Percentiles rank a stretch among this genome's conserved stretches.
Evolutionary conservation across 1,284 basidiomycete genomes (phyloP).

Genomic region (Ustilago shanxiensis): DNA sequence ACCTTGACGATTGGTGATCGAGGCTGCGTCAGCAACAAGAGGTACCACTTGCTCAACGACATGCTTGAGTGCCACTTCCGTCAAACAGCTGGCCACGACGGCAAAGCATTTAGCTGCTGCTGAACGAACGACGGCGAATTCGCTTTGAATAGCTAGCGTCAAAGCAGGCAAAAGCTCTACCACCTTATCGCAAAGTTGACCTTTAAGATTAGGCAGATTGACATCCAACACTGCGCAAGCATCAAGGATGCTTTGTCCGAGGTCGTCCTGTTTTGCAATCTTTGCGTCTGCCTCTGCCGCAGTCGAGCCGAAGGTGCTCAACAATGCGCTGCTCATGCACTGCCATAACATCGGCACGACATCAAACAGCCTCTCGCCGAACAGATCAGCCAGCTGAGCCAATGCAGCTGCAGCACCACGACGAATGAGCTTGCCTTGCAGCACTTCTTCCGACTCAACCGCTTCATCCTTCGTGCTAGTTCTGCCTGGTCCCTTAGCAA

Average conservation of each 20-base stretch:
- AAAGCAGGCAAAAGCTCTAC: slow-evolving; percentile 82
- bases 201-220: slow-evolving; percentile 81
- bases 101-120: slow-evolving; percentile 88
- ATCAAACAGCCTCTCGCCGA: slow-evolving; percentile 81
- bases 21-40: slow-evolving; percentile 82
- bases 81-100: slow-evolving; percentile 86
- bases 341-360: slow-evolving; percentile 93
- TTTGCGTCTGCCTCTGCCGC: slow-evolving; percentile 57
- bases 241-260: slow-evolving; percentile 92
- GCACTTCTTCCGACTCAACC: slow-evolving; percentile 71
- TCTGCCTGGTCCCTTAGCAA: slow-evolving; percentile 30
- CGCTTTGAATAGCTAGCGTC: slow-evolving; percentile 81
- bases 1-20: slow-evolving; percentile 86
- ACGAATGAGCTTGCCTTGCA: slow-evolving; percentile 73
- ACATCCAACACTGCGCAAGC: slow-evolving; percentile 89
- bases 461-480: slow-evolving; percentile 41
- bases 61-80: slow-evolving; percentile 85
- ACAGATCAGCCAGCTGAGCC: slow-evolving; percentile 80
- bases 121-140: slow-evolving; percentile 88
- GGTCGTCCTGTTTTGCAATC: slow-evolving; percentile 52
- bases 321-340: slow-evolving; percentile 84
- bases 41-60: slow-evolving; percentile 90
- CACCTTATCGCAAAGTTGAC: slow-evolving; percentile 79
- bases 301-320: slow-evolving; percentile 79
- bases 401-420: slow-evolving; percentile 90